A percentile compares a stretch with the other conserved stretches of the same genome.
These are phyloP conservation scores for Leccinum griseonigrum DNA, from an alignment of 1,284 basidiomycete species.

Conservation along the genomic window DNA sequence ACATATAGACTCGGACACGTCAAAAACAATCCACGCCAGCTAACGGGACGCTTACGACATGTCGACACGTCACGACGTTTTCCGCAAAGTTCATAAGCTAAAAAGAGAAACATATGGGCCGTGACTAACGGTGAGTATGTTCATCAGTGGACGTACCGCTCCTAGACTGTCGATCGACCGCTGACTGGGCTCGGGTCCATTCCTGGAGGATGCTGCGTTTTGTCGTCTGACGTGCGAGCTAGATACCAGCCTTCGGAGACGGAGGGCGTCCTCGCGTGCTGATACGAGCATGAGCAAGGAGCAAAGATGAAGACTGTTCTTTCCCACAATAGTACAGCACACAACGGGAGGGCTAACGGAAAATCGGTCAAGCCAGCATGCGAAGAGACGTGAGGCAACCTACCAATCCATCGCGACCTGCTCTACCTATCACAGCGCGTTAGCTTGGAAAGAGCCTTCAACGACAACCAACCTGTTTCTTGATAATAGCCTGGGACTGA, in stretches of 20 bases:
- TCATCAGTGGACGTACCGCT: conserved; percentile 43
- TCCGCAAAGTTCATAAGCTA: conserved; percentile 73
- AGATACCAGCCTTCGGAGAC: conserved; percentile 53
- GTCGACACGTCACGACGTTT: conserved; percentile 61
- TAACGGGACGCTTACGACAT: conserved; percentile 53
- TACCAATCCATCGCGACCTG: conserved; percentile 81
- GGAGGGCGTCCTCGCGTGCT: conserved; percentile 76
- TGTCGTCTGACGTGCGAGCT: conserved; percentile 46
- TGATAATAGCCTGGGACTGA: conserved; percentile 73
- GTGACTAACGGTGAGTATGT: neutral
- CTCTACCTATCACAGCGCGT: conserved; percentile 50
- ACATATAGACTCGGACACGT: conserved; percentile 59
- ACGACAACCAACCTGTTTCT: conserved; percentile 62
- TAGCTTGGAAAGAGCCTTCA: conserved; percentile 1
- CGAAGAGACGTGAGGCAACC: conserved; percentile 23
- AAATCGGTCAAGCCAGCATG: neutral
- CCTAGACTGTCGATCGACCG: conserved; percentile 63
- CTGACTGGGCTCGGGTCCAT: conserved; percentile 63
- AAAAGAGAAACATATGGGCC: neutral
- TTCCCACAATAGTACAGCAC: conserved; percentile 76
- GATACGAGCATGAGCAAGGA: conserved; percentile 6
- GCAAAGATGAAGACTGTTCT: neutral
- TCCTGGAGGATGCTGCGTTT: conserved; percentile 37
- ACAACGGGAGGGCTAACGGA: conserved; percentile 68
- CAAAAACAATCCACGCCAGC: neutral